Conservation (phyloP, 345 rosid species). For the Syzygium aqueum region DNA sequence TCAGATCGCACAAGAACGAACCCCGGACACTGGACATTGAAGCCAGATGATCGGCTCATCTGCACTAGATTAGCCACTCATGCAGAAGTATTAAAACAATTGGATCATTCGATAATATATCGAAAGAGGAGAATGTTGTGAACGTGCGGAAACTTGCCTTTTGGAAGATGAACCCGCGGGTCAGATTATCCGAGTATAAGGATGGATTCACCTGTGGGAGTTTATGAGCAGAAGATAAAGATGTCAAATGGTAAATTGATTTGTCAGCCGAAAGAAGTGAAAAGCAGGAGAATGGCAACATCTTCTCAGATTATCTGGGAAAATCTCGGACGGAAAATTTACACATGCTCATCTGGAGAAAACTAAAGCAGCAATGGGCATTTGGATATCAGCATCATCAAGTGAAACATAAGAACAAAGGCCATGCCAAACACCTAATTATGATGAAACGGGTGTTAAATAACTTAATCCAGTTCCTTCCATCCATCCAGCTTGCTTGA, state of each 20-base stretch:
- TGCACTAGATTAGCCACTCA: not conserved
- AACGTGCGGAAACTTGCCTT: not conserved
- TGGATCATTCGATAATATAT: not conserved
- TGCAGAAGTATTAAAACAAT: not conserved
- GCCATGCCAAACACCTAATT: too few species aligned
- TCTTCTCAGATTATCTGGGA: not conserved
- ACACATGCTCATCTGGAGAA: too few species aligned
- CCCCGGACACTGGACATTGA: conserved; percentile 1
- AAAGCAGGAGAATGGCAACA: not conserved
- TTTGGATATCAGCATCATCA: not conserved
- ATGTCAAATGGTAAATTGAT: not conserved
- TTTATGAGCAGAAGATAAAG: not conserved
- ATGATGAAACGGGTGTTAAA: too few species aligned
- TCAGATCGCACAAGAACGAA: not conserved
- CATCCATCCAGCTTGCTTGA: conserved; percentile 8
- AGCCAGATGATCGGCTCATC: not conserved
- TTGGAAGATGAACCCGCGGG: conserved; percentile 3
- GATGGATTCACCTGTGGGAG: conserved; percentile 5
- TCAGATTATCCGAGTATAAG: conserved; percentile 2
- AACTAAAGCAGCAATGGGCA: not conserved
- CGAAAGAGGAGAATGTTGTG: not conserved
- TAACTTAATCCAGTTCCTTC: not conserved
- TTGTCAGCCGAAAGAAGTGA: not conserved
- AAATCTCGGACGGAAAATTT: not conserved
- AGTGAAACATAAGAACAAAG: not conserved